Base-by-base conservation (phyloP, 169 alveolate species). In the Eimeria tenella region DNA sequence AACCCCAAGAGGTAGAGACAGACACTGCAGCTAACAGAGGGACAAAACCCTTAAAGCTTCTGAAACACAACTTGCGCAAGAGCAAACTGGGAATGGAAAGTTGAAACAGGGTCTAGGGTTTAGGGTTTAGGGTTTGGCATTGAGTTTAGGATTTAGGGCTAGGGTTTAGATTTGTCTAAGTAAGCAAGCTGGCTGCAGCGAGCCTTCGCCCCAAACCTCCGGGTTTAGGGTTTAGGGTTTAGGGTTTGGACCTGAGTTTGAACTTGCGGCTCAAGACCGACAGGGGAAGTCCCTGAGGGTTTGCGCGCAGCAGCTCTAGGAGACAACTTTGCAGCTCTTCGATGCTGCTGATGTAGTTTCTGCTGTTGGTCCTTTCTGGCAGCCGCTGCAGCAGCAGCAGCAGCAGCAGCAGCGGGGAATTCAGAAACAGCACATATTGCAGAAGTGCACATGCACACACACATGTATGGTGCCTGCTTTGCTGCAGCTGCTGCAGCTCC, bases 211-310 rank as follows among this genome's bases (percentile, higher is more conserved):
- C 50, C 56, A 15, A 11, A 7, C 8, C 9, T 10, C 60, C 11
- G 6, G 21, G 58, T 19, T 25, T 56, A 25, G 42, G 42, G 42
- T 31, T 31, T 56, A 31, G 42, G 42, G 42, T 31, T 31, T 31
- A 31, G 42, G 42, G 42, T 31, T 31, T 31, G 52, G 15, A 55
- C 94, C 19, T 73, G 21, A 17, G 90, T 93, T 94, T 94, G 50
- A 95, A 52, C 73, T 95, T 95, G n/a, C 93, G 83, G 63, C 94
- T 95, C 53, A 95, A 68, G 42, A 96, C 94, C 77, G 97, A 95
- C 74, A 95, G 84, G 49, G 94, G 94, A 86, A 94, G 87, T 13
- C 97, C 97, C n/a, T 93, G 70, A 56, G 95, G 95, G 71, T 91
- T 68, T 52, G 71, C 83, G 83, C 83, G 73, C 52, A 95, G 95